phyloP scores from a whole-genome alignment of 140 eudicot species.

The Anethum foeniculum region DNA sequence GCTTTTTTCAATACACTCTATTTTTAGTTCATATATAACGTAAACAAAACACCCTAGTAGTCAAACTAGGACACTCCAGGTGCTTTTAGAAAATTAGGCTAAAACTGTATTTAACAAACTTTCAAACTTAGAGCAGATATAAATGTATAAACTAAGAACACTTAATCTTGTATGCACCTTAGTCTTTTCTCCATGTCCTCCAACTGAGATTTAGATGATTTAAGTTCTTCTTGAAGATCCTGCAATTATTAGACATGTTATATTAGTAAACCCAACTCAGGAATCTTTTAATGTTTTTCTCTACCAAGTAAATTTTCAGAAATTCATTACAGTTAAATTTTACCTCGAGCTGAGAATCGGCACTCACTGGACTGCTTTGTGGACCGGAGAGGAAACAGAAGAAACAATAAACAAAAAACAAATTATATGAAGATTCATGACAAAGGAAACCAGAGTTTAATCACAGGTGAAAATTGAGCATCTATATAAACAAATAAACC shows the following conservation, averaged over 20 bases:
- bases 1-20: background rate
- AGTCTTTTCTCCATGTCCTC: slow-evolving; percentile 60
- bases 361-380: slow-evolving; percentile 26
- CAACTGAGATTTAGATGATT: slow-evolving; percentile 44
- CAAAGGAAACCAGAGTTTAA: background rate
- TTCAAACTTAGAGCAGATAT: background rate
- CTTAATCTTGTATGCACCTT: slow-evolving; percentile 25
- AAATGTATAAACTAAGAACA: background rate
- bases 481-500: background rate
- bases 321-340: background rate
- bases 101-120: background rate
- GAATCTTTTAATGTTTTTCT: background rate
- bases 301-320: background rate
- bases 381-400: background rate
- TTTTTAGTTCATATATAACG: background rate
- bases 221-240: slow-evolving; percentile 69
- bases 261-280: background rate
- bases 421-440: background rate
- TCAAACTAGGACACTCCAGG: background rate
- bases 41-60: background rate
- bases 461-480: background rate
- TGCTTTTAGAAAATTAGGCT: too few relatives aligned
- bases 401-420: slow-evolving; percentile 1
- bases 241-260: background rate
- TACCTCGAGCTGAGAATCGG: slow-evolving; percentile 70